Evolutionary conservation across 495 filamentous ascomycete species (phyloP), one percentile per base, ranked within the genome.

Genomic region (Penicillium canariense): DNA sequence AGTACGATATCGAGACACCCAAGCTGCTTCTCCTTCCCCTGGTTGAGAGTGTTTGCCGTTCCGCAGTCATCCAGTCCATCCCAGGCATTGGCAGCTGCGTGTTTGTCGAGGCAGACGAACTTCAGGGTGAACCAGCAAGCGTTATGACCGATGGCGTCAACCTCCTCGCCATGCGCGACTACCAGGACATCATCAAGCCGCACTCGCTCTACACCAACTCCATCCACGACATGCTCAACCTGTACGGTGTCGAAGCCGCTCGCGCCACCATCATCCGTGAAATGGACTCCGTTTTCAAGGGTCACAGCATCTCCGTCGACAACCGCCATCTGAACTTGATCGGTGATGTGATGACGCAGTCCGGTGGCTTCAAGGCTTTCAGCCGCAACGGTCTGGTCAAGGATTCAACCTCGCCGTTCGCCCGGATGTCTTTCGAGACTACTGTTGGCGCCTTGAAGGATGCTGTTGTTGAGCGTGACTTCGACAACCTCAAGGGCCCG

Each of bases 391-490:
- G 92, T 15, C 68, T 97, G 48, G 70, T 79, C 43, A 87, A 85
- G 67, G 82, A 87, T 54, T 88, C 86, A 63, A 84, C 89, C 14
- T 92, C 87, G 48, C 91, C 94, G 1, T 91, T 97, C 57, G 87
- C 92, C 71, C 96, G 97, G 81, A 96, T 96, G 91, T 95, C 89
- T 70, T 97, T 97, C 77, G 92, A 99, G 79, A 97, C 94, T 5
- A 97, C 94, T 18, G 82, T 96, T 30, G 87, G 87, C 2, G 97
- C 96, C 75, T 78, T 97, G 68, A 89, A 86, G 68, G 93, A 96
- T 59, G 91, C 93, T 23, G 90, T 96, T 15, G 69, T 93, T 36
- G 91, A 96, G 61, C 83, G 87, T 47, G 94, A 96, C 68, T 87
- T 84, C 78, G 94, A 99, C 72, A 87, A 89, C 63, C 79, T 99